Base-by-base conservation (phyloP, 202 grass and related monocot genomes). In the Digitaria exilis region DNA sequence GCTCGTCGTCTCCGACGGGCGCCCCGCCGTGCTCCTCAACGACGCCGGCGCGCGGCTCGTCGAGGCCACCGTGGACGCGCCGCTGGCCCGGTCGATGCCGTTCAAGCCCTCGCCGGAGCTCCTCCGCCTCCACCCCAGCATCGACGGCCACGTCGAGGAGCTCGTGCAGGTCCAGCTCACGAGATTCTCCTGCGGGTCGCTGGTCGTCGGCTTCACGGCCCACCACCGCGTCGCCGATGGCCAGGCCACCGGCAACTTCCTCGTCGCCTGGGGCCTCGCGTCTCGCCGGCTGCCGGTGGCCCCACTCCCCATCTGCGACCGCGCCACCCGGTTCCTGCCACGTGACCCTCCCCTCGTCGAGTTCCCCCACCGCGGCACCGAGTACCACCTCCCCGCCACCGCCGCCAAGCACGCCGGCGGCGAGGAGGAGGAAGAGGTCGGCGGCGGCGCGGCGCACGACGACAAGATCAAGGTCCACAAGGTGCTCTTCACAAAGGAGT, bases 191-290 rank as follows among this genome's bases (percentile, higher is more conserved):
- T 97, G 94, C 62, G 94, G 94, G 2, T 87, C 94, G 1, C 64
- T 93, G 3, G 86, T 63, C 1, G 74, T 94, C 11, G 85, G 91
- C 7, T 85, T 97, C 84, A 84, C 87, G 4, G 14, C 67, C 19
- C 89, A 97, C 61, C 94, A 97, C 87, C 73, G 52, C 45, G 22
- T 97, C 49, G 94, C 84, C 21, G 94, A 97, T 56, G 91, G 89
- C 31, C 89, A 87, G 58, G 91, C 87, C 26, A 82, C 82, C n/a
- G 84, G 84, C 57, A 87, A 82, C 70, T 97, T 97, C 79, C 80
- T 97, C 26, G 85, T 89, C 0, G 84, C 94, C 8, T 97, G 91
- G 94, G 94, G 87, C 0, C 76, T 76, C 42, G 87, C 87, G 0
- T 69, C 86, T 45, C 64, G 91, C 2, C 65, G 75, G 13, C 31